Evolutionary conservation across 495 filamentous ascomycete species (phyloP).

Genomic region (Chaetomidium leptoderma): DNA sequence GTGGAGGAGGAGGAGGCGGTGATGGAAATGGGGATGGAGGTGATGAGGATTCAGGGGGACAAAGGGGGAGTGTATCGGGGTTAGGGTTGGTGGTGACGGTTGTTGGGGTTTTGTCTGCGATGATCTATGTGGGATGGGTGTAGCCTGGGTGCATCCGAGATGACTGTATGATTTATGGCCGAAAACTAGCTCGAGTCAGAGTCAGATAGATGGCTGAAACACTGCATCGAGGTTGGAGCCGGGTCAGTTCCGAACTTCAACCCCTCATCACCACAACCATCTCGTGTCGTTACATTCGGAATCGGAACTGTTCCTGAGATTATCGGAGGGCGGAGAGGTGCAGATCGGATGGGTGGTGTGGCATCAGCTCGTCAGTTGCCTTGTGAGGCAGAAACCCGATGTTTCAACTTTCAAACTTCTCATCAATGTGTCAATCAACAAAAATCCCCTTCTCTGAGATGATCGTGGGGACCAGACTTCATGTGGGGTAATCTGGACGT

Average conservation of each 20-base stretch:
- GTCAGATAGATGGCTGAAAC: no score
- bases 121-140: neutral
- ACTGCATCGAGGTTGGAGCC: no score
- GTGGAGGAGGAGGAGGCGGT: neutral
- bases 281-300: neutral
- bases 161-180: neutral
- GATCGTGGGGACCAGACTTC: neutral
- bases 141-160: neutral
- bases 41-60: constrained; percentile 4
- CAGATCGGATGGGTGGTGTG: neutral
- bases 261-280: no score
- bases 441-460: no score
- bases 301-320: neutral
- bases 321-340: neutral
- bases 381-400: neutral
- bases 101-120: neutral
- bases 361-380: no score
- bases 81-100: constrained; percentile 3
- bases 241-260: no score
- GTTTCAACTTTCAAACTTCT: no score
- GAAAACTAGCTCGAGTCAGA: neutral
- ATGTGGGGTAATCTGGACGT: neutral
- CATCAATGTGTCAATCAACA: no score
- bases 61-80: neutral
- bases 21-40: neutral